Evolutionary conservation across 805 yeast genomes (phyloP).

Genomic region (Wickerhamomyces silvicola): DNA sequence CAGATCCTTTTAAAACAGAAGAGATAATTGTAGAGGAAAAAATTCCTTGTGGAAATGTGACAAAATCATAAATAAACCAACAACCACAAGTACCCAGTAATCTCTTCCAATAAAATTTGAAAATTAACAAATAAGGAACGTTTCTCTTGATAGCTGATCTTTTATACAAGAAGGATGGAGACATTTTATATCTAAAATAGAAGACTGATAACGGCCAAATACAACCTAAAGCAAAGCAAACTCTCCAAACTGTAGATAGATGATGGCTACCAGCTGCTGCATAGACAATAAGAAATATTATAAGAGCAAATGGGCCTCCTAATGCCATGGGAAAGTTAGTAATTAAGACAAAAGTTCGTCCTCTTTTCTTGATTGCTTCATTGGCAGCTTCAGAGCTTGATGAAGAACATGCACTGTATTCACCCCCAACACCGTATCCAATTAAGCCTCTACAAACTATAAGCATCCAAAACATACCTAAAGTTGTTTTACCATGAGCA

Average conservation of each 20-base stretch:
- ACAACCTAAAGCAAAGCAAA: slow-evolving; percentile 57
- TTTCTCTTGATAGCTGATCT: slow-evolving; percentile 53
- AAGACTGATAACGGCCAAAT: slow-evolving; percentile 69
- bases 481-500: slow-evolving; percentile 49
- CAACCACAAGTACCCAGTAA: slow-evolving; percentile 65
- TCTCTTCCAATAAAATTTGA: slow-evolving; percentile 63
- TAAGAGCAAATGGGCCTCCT: slow-evolving; percentile 75
- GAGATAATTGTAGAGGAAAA: slow-evolving; percentile 58
- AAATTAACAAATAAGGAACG: slow-evolving; percentile 53
- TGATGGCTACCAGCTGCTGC: slow-evolving; percentile 45
- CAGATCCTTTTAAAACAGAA: slow-evolving; percentile 35
- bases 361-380: slow-evolving; percentile 57
- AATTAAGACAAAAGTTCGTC: slow-evolving; percentile 57
- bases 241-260: slow-evolving; percentile 57
- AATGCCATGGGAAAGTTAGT: slow-evolving; percentile 69
- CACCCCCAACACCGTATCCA: slow-evolving; percentile 78
- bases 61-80: slow-evolving; percentile 80
- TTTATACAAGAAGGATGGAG: slow-evolving; percentile 56
- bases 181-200: slow-evolving; percentile 66
- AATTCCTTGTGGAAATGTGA: slow-evolving; percentile 73
- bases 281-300: slow-evolving; percentile 61
- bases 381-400: slow-evolving; percentile 71
- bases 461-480: slow-evolving; percentile 73
- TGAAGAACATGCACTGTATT: slow-evolving; percentile 64
- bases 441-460: slow-evolving; percentile 67